A percentile compares a stretch with the other conserved stretches of the same genome.
Conservation (phyloP, 768 basidiomycete genomes). For the Panellus pusillus region DNA sequence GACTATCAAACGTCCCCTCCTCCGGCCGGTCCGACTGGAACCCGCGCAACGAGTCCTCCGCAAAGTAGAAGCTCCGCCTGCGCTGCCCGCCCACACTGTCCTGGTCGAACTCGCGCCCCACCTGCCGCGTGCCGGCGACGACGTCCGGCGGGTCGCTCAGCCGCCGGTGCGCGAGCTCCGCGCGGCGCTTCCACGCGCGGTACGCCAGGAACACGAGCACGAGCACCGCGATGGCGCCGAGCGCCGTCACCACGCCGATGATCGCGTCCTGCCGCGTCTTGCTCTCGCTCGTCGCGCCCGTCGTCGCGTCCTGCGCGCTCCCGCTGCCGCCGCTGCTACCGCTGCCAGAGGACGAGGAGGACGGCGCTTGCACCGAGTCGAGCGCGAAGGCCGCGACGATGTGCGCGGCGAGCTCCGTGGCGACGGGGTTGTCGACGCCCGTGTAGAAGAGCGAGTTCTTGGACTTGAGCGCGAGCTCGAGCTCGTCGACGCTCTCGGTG, state of each 20-base stretch:
- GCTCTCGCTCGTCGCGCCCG: constrained; percentile 33
- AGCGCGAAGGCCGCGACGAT: constrained; percentile 72
- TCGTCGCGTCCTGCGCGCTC: constrained; percentile 22
- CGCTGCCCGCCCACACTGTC: constrained; percentile 73
- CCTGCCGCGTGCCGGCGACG: constrained; percentile 49
- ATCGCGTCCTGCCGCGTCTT: constrained; percentile 78
- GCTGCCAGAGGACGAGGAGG: constrained; percentile 22
- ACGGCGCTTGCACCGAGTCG: constrained; percentile 43
- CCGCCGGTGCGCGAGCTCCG: constrained; percentile 69
- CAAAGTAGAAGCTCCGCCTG: constrained; percentile 81
- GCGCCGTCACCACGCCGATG: constrained; percentile 84
- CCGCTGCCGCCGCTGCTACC: constrained; percentile 21
- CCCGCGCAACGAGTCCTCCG: constrained; percentile 78
- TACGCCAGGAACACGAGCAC: constrained; percentile 73
- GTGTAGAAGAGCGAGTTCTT: constrained; percentile 66
- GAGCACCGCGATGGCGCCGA: constrained; percentile 76
- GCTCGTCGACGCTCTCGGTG: constrained; percentile 46
- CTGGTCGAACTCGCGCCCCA: constrained; percentile 75
- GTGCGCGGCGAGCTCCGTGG: constrained; percentile 58
- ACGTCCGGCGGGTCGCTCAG: constrained; percentile 56
- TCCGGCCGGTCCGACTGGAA: constrained; percentile 41
- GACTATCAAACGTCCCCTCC: constrained; percentile 38
- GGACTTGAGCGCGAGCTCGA: constrained; percentile 66
- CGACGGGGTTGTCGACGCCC: constrained; percentile 42
- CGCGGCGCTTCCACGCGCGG: constrained; percentile 64